phyloP scores from a whole-genome alignment of 2,329 filamentous ascomycete genomes.

The Coniochaeta sp. region DNA sequence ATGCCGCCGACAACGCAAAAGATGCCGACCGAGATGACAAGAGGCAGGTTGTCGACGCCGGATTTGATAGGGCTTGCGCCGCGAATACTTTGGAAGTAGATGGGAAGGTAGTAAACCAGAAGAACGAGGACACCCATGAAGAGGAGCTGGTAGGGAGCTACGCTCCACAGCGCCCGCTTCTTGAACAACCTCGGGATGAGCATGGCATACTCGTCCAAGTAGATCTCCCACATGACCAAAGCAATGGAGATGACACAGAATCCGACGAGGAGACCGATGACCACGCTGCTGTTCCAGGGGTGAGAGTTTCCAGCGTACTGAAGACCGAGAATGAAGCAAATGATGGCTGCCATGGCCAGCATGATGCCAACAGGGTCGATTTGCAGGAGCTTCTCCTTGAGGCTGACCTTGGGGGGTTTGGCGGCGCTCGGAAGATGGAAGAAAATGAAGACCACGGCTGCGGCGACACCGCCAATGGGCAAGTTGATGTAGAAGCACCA shows the following conservation, averaged over 20 bases:
- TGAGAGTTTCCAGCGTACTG: slow-evolving; percentile 37
- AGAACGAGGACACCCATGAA: slow-evolving; percentile 54
- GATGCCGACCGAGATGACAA: slow-evolving; percentile 22
- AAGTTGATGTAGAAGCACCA: slow-evolving; percentile 10
- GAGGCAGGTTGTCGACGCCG: slow-evolving; percentile 37
- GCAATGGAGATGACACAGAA: slow-evolving; percentile 41
- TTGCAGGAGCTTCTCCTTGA: slow-evolving; percentile 26
- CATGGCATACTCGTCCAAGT: slow-evolving; percentile 54
- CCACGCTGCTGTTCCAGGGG: slow-evolving; percentile 51
- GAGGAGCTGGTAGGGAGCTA: slow-evolving; percentile 34
- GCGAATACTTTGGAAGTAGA: slow-evolving; percentile 62
- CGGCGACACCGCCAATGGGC: slow-evolving; percentile 2
- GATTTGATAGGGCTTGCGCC: slow-evolving; percentile 50
- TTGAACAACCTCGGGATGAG: slow-evolving; percentile 56
- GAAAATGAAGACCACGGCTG: slow-evolving; percentile 10
- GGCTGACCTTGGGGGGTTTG: slow-evolving; percentile 9
- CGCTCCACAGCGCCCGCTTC: slow-evolving; percentile 44
- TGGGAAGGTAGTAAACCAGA: slow-evolving; percentile 57
- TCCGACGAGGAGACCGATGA: slow-evolving; percentile 50
- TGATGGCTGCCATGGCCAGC: slow-evolving; percentile 24
- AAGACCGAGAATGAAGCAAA: slow-evolving; percentile 27
- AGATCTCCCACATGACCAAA: slow-evolving; percentile 50
- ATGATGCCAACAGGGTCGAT: slow-evolving; percentile 28
- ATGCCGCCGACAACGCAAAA: slow-evolving; percentile 17
- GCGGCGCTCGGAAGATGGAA: slow-evolving; percentile 21